These are phyloP conservation scores for Corymbia calophylla DNA, from an alignment of 441 rosid species.

Conservation along the genomic window DNA sequence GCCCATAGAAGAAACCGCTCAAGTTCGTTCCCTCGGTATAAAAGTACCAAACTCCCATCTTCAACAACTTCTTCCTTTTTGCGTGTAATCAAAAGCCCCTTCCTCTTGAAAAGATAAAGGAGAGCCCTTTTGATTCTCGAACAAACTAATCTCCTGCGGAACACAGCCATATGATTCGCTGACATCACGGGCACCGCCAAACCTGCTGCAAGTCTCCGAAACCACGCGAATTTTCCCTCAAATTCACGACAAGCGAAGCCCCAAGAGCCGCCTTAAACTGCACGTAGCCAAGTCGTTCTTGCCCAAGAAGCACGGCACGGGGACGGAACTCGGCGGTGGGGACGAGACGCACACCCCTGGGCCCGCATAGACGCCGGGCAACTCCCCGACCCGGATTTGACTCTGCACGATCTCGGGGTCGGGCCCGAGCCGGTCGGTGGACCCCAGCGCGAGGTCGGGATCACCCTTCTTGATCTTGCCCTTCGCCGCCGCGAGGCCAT, in stretches of 20 bases:
- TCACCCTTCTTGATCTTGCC: not conserved
- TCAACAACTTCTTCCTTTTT: not conserved
- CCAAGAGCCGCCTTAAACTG: conserved; percentile 10
- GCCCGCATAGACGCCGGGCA: conserved; percentile 29
- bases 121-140: not conserved
- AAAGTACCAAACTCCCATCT: not conserved
- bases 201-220: not conserved
- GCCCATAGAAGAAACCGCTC: not conserved
- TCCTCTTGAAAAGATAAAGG: conserved; percentile 36
- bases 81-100: not conserved
- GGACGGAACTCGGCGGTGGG: conserved; percentile 57
- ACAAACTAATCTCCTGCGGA: not conserved
- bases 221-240: not conserved
- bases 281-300: conserved; percentile 9
- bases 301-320: conserved; percentile 45
- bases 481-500: not conserved
- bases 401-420: conserved; percentile 30
- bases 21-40: not conserved
- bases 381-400: conserved; percentile 19
- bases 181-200: not conserved
- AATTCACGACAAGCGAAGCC: conserved; percentile 6
- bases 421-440: conserved; percentile 47
- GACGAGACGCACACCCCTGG: conserved; percentile 20
- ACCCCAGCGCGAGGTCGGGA: conserved; percentile 24
- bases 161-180: not conserved